Conservation (phyloP, 1,139 yeast genomes). For the Oligophagozyma castellii region DNA sequence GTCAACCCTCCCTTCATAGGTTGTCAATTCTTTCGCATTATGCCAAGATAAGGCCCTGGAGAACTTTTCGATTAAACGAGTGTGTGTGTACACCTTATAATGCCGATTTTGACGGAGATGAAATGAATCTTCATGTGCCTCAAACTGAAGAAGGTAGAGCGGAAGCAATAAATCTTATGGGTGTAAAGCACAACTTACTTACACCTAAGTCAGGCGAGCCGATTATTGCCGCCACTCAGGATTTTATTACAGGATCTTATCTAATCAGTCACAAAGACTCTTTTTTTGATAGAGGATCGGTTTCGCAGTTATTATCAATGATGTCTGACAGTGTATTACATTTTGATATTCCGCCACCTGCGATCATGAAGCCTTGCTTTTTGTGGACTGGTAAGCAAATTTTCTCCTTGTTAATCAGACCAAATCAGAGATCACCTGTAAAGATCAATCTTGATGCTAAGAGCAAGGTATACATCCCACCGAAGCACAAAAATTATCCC, state of each 20-base stretch:
- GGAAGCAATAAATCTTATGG: slow-evolving; percentile 95
- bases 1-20: slow-evolving; percentile 96
- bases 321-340: slow-evolving; percentile 88
- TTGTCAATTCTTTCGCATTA: slow-evolving; percentile 88
- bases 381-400: slow-evolving; percentile 98
- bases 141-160: slow-evolving; percentile 99
- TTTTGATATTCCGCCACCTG: slow-evolving; percentile 91
- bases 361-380: slow-evolving; percentile 75
- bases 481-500: slow-evolving; percentile 52
- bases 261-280: slow-evolving; percentile 87
- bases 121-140: slow-evolving; percentile 97
- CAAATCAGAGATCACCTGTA: slow-evolving; percentile 63
- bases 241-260: slow-evolving; percentile 93
- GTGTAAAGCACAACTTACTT: slow-evolving; percentile 84
- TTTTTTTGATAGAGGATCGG: slow-evolving; percentile 76
- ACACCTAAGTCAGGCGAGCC: slow-evolving; percentile 99
- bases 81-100: slow-evolving; percentile 99
- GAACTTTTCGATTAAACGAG: slow-evolving; percentile 92
- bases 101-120: slow-evolving; percentile 99
- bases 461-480: slow-evolving; percentile 73
- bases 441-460: slow-evolving; percentile 88
- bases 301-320: slow-evolving; percentile 77
- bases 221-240: slow-evolving; percentile 98
- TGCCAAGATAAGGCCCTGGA: slow-evolving; percentile 95
- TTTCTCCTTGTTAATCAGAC: slow-evolving; percentile 74